phyloP scores from a whole-genome alignment of 192 early-diverging fungal species.

The Bifiguratus adelaidae region DNA sequence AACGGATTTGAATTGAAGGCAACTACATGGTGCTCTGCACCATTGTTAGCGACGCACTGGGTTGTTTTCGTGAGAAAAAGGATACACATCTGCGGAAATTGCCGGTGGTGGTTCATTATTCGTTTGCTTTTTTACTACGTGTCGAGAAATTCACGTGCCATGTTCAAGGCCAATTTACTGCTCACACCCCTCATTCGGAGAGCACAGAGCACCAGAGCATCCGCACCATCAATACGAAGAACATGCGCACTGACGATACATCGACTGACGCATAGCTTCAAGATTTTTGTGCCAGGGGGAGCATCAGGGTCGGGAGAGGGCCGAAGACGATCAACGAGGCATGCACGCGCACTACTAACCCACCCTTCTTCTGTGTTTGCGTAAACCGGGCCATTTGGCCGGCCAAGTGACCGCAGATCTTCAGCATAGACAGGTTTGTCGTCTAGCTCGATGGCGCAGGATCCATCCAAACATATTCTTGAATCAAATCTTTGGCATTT shows the following conservation, averaged over 20 bases:
- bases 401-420: background rate
- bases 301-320: background rate
- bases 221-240: slow-evolving; percentile 4
- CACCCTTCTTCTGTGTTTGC: background rate
- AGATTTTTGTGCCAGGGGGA: background rate
- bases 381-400: background rate
- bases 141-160: slow-evolving; percentile 21
- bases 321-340: background rate
- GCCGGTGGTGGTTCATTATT: too few relatives aligned
- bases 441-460: slow-evolving; percentile 18
- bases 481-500: slow-evolving; percentile 3
- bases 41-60: too few relatives aligned
- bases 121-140: too few relatives aligned
- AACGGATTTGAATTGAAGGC: too few relatives aligned
- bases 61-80: too few relatives aligned
- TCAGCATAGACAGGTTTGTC: slow-evolving; percentile 4
- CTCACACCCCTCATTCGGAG: slow-evolving; percentile 20
- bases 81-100: too few relatives aligned
- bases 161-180: slow-evolving; percentile 14
- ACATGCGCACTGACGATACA: slow-evolving; percentile 9
- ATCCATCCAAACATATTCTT: slow-evolving; percentile 4
- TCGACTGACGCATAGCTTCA: slow-evolving; percentile 4
- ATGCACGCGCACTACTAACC: slow-evolving; percentile 1
- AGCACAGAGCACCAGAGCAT: slow-evolving; percentile 9
- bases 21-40: too few relatives aligned